Conservation (phyloP, 2,329 filamentous ascomycete species). For the Xylaria sp. region DNA sequence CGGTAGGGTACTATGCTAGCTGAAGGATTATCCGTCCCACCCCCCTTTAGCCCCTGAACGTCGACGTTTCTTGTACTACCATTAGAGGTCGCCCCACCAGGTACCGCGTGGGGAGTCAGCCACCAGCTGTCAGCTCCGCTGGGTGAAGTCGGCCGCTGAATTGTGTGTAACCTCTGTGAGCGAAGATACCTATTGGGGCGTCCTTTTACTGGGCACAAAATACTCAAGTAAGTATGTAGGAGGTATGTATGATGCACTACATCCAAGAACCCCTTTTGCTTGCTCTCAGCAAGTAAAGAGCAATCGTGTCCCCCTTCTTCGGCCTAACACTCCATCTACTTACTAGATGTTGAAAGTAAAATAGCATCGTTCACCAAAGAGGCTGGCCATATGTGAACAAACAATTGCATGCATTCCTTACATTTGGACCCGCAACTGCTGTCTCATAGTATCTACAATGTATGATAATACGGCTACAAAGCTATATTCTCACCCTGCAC, state of each 20-base stretch:
- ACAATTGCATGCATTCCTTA: not conserved
- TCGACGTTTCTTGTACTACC: not conserved
- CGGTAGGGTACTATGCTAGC: not conserved
- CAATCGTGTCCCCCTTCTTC: not conserved
- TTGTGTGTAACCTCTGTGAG: too few relatives aligned
- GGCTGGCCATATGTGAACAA: not conserved
- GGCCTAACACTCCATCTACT: not conserved
- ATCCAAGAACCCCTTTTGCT: not conserved
- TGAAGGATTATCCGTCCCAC: not conserved
- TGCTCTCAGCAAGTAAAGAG: too few relatives aligned
- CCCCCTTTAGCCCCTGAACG: constrained; percentile 14
- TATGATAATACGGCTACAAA: not conserved
- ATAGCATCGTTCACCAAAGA: not conserved
- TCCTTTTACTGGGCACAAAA: too few relatives aligned
- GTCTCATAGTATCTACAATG: constrained; percentile 13
- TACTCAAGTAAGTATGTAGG: too few relatives aligned
- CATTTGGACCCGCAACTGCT: not conserved
- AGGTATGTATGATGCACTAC: not conserved
- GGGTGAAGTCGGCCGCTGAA: too few relatives aligned
- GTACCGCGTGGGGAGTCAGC: too few relatives aligned
- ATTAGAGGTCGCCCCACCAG: too few relatives aligned
- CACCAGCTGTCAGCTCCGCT: too few relatives aligned
- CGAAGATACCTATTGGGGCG: too few relatives aligned
- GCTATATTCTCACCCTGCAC: constrained; percentile 3
- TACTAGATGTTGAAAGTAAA: not conserved